These are phyloP conservation scores for Exophiala sp. DNA, from an alignment of 2,329 filamentous ascomycete genomes.

Conservation along the genomic window DNA sequence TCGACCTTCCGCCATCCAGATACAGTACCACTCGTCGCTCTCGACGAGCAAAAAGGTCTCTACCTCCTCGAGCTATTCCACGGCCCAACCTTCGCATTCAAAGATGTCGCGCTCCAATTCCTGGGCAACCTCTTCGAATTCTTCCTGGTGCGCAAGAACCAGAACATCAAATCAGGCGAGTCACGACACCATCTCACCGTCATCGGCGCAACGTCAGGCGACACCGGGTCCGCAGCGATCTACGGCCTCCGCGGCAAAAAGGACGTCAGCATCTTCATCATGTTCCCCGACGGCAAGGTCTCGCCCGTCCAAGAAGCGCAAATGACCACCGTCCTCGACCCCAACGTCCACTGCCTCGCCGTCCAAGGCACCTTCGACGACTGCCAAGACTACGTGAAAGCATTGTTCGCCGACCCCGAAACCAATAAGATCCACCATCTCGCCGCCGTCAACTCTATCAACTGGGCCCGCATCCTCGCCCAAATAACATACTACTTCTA, in stretches of 20 bases:
- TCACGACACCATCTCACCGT: slow-evolving; percentile 79
- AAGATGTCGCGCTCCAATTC: slow-evolving; percentile 91
- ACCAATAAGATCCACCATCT: slow-evolving; percentile 80
- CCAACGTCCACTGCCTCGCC: slow-evolving; percentile 88
- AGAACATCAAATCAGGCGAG: slow-evolving; percentile 40
- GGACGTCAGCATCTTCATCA: slow-evolving; percentile 93
- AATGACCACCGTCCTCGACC: slow-evolving; percentile 90
- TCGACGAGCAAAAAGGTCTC: slow-evolving; percentile 68
- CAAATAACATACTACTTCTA: slow-evolving; percentile 98
- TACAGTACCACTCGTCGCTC: slow-evolving; percentile 73
- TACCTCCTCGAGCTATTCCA: slow-evolving; percentile 94
- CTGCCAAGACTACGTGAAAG: slow-evolving; percentile 94
- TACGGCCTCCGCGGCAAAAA: slow-evolving; percentile 94
- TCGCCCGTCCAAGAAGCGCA: slow-evolving; percentile 91
- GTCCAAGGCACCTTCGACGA: slow-evolving; percentile 93
- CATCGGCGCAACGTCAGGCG: slow-evolving; percentile 80
- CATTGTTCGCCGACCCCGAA: slow-evolving; percentile 79
- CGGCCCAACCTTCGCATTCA: slow-evolving; percentile 91
- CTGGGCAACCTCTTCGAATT: slow-evolving; percentile 79
- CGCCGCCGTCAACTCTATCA: slow-evolving; percentile 94
- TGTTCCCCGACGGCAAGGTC: slow-evolving; percentile 86
- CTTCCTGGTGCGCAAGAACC: slow-evolving; percentile 44
- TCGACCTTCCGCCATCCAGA: slow-evolving; percentile 79
- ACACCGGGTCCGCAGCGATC: slow-evolving; percentile 89
- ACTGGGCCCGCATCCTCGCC: slow-evolving; percentile 90